Conservation (phyloP, 345 rosid species). For the Schrenkiella parvula region DNA sequence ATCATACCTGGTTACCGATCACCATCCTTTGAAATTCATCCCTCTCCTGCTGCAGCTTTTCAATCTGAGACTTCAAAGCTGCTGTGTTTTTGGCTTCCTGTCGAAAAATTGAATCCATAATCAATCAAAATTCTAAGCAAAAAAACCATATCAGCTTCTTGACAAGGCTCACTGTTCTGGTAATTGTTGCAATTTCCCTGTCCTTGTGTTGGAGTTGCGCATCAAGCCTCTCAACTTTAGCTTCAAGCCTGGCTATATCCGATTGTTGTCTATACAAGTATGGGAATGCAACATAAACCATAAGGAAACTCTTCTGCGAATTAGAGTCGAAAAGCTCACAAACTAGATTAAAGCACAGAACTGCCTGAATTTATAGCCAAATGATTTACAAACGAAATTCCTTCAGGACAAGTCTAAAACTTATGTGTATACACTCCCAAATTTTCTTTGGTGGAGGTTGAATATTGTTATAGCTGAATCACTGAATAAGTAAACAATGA, state of each 20-base stretch:
- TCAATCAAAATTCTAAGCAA: neutral
- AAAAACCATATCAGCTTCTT: neutral
- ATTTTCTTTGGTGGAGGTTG: neutral
- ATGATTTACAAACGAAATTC: neutral
- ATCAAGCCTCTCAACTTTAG: conserved; percentile 94
- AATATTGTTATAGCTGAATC: conserved; percentile 2
- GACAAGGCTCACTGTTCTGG: conserved; percentile 61
- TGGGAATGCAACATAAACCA: neutral
- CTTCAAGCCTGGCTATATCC: conserved; percentile 87
- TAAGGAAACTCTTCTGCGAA: neutral
- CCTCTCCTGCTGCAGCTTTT: conserved; percentile 88
- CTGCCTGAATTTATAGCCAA: neutral
- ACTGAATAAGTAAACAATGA: conserved; percentile 6
- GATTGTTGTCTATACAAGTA: conserved; percentile 52
- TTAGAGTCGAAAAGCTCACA: neutral
- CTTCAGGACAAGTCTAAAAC: neutral
- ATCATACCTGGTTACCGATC: conserved; percentile 85
- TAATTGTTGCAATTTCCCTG: conserved; percentile 94
- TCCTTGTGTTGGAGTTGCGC: conserved; percentile 73
- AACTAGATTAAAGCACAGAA: neutral
- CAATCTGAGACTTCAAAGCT: conserved; percentile 80
- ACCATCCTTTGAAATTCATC: conserved; percentile 99
- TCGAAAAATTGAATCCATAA: conserved; percentile 12
- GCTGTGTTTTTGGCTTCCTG: conserved; percentile 95
- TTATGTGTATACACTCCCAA: neutral